Conservation (phyloP, 768 basidiomycete genomes). For the Hygrocybe punicea region DNA sequence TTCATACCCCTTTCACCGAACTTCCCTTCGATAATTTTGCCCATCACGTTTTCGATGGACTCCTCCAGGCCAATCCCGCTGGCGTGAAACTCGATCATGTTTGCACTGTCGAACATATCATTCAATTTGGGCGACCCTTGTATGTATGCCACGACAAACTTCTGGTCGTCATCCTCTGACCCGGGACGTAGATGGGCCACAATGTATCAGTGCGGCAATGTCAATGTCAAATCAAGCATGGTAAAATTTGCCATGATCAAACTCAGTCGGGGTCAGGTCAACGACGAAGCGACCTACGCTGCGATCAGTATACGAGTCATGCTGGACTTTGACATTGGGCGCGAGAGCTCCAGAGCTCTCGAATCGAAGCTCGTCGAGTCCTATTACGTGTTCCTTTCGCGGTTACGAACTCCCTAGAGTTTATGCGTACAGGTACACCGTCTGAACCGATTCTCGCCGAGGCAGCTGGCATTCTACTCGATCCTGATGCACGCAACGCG, state of each 20-base stretch:
- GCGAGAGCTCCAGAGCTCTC: background rate
- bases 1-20: background rate
- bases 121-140: background rate
- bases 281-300: background rate
- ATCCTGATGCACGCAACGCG: slow-evolving; percentile 5
- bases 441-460: slow-evolving; percentile 22
- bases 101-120: background rate
- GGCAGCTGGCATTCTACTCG: slow-evolving; percentile 4
- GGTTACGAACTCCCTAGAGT: slow-evolving; percentile 14
- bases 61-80: background rate
- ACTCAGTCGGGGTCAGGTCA: background rate
- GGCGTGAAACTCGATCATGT: background rate
- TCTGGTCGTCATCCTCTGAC: background rate
- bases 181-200: background rate
- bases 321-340: background rate
- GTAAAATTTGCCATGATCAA: background rate
- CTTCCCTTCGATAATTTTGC: background rate
- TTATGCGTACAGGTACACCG: slow-evolving; percentile 13
- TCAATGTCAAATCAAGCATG: background rate
- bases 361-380: slow-evolving; percentile 16
- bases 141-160: background rate
- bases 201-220: too few species aligned
- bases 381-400: slow-evolving; percentile 17
- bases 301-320: background rate
- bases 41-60: background rate